Evolutionary conservation across 176 grass and related monocot species (phyloP).

Genomic region (Ananas comosus): DNA sequence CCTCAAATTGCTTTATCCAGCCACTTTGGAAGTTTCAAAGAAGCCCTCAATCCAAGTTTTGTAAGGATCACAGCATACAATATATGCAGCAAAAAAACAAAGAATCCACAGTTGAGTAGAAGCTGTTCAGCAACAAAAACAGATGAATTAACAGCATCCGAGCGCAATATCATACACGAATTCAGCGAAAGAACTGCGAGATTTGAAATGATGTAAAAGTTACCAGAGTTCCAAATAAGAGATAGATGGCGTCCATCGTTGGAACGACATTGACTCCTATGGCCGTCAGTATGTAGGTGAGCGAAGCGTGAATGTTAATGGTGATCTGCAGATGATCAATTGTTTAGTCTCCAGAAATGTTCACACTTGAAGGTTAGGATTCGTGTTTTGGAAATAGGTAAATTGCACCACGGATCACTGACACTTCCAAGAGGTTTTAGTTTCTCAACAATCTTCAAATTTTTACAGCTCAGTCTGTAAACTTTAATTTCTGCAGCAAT

Average conservation of each 20-base stretch:
- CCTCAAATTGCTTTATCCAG: conserved; percentile 46
- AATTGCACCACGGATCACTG: too few relatives aligned
- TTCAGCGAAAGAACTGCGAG: background rate
- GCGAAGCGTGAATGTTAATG: conserved; percentile 77
- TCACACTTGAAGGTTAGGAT: background rate
- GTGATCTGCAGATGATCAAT: conserved; percentile 62
- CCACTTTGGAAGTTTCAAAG: conserved; percentile 66
- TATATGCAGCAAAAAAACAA: conserved; percentile 83
- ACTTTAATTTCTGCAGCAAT: too few relatives aligned
- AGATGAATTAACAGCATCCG: background rate
- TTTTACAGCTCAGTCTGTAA: too few relatives aligned
- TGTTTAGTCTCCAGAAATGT: conserved; percentile 10
- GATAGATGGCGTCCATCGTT: conserved; percentile 77
- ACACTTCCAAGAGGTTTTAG: too few relatives aligned
- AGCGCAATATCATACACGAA: background rate
- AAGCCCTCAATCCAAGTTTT: conserved; percentile 72
- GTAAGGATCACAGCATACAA: conserved; percentile 61
- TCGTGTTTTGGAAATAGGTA: background rate
- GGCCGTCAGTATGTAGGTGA: conserved; percentile 58
- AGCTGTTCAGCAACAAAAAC: conserved; percentile 41
- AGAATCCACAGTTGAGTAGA: conserved; percentile 75
- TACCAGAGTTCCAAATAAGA: conserved; percentile 82
- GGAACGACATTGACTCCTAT: conserved; percentile 64
- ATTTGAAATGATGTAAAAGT: conserved; percentile 5
- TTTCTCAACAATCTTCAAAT: too few relatives aligned